phyloP scores from a whole-genome alignment of 2,329 filamentous ascomycete species.

The Sordariomycetes sp. region DNA sequence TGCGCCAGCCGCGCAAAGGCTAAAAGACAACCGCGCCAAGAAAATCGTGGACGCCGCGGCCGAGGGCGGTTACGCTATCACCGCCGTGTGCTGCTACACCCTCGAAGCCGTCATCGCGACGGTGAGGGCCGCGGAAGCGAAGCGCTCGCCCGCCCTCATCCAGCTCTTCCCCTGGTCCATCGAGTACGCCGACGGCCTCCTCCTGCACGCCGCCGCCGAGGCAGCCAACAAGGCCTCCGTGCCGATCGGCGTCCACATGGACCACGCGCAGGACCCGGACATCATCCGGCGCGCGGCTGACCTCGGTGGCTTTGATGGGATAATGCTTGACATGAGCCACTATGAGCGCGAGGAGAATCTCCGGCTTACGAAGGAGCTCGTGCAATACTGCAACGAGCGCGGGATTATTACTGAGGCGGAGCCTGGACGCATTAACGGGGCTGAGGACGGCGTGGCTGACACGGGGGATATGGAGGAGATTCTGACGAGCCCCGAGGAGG shows the following conservation, averaged over 20 bases:
- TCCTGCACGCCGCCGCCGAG: constrained; percentile 32
- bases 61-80: constrained; percentile 41
- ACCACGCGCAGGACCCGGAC: constrained; percentile 53
- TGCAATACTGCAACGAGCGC: constrained; percentile 47
- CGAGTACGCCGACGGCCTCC: not conserved
- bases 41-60: constrained; percentile 41
- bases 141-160: constrained; percentile 55
- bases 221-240: constrained; percentile 45
- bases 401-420: constrained; percentile 61
- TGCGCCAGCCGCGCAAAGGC: no score
- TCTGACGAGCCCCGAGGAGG: constrained; percentile 49
- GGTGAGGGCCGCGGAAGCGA: constrained; percentile 56
- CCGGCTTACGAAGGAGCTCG: constrained; percentile 47
- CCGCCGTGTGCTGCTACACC: constrained; percentile 58
- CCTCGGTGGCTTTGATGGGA: constrained; percentile 51
- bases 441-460: constrained; percentile 66
- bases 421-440: constrained; percentile 49
- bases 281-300: constrained; percentile 46
- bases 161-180: constrained; percentile 57
- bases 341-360: constrained; percentile 63
- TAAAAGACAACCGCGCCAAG: constrained; percentile 12
- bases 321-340: constrained; percentile 72
- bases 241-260: constrained; percentile 52
- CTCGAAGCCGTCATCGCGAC: constrained; percentile 60
- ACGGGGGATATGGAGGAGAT: constrained; percentile 31